phyloP scores from a whole-genome alignment of 305 asterid species.

The Nicotiana rustica region DNA sequence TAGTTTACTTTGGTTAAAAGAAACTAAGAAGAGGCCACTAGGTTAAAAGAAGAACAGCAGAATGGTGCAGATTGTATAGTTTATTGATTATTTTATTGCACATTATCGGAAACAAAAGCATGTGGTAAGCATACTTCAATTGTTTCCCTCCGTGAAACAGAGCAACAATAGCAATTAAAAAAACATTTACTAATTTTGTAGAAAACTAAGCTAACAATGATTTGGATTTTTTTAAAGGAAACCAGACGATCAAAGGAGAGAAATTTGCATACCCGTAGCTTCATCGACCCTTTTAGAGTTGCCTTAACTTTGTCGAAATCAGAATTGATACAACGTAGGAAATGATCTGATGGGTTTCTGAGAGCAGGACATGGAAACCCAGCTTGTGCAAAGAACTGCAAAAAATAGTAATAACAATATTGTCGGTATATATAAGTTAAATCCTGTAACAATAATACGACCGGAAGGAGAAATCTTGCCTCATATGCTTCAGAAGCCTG shows the following conservation, averaged over 20 bases:
- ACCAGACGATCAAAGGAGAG: not conserved
- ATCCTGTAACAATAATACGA: not conserved
- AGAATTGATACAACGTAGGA: slow-evolving; percentile 84
- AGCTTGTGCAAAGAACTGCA: slow-evolving; percentile 91
- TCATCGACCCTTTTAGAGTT: slow-evolving; percentile 96
- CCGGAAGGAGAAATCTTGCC: slow-evolving; percentile 49
- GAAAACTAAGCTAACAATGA: not conserved
- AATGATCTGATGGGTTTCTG: slow-evolving; percentile 95
- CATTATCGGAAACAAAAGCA: slow-evolving; percentile 11
- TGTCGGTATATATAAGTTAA: not conserved
- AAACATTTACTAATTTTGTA: not conserved
- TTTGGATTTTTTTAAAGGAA: not conserved
- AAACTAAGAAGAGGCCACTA: not conserved
- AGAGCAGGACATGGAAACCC: slow-evolving; percentile 97
- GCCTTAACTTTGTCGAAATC: slow-evolving; percentile 98
- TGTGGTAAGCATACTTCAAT: not conserved
- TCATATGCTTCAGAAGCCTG: slow-evolving; percentile 90
- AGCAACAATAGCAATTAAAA: not conserved
- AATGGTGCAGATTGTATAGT: not conserved
- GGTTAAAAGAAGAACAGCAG: not conserved
- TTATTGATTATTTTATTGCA: not conserved
- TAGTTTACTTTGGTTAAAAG: not conserved
- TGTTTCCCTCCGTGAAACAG: not conserved
- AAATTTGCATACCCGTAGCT: slow-evolving; percentile 63
- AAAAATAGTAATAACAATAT: no score